Evolutionary conservation across 345 rosid species (phyloP), one percentile per base, ranked within the genome.

Genomic region (Ceriops decandra): DNA sequence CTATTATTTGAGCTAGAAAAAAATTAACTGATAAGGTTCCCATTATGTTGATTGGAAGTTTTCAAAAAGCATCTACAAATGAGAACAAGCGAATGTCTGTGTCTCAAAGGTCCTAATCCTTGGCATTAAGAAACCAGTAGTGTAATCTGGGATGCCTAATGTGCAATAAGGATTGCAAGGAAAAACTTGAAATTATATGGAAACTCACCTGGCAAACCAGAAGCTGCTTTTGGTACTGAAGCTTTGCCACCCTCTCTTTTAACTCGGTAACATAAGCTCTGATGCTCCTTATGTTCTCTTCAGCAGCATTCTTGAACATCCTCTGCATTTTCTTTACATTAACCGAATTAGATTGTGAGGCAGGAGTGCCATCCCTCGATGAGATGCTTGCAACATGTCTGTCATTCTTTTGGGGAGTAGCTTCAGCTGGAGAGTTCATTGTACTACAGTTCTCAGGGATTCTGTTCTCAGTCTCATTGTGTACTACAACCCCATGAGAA

Each of bases 211-310:
- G 96, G 79, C 97, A 93, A 83, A 93, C 97, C 47, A 93, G 82
- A 73, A 93, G 98, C 83, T 91, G 97, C 78, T 93, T 93, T 79
- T 93, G 98, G 68, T 93, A 93, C 68, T 93, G 98, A 47, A 93
- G 87, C 79, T 93, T 93, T 33, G 97, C 98, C 42, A 93, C 98
- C 72, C 97, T 77, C 78, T 93, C 98, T 83, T 93, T 89, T 71
- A 93, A 64, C 74, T 89, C 92, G 33, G 96, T 85, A 67, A 93
- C 96, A 71, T 93, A 93, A 65, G 81, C 82, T 85, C 83, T 88
- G 62, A 93, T 93, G 81, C 85, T 93, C 21, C 83, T 82, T 54
- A 91, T 87, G 72, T 93, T 91, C 71, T 91, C 98, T 83, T 93
- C 98, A 16, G 97, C 95, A 47, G 98, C 98, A 79, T 83, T 86